These are phyloP conservation scores for Salvia hispanica DNA, from an alignment of 257 asterid species.

Conservation along the genomic window DNA sequence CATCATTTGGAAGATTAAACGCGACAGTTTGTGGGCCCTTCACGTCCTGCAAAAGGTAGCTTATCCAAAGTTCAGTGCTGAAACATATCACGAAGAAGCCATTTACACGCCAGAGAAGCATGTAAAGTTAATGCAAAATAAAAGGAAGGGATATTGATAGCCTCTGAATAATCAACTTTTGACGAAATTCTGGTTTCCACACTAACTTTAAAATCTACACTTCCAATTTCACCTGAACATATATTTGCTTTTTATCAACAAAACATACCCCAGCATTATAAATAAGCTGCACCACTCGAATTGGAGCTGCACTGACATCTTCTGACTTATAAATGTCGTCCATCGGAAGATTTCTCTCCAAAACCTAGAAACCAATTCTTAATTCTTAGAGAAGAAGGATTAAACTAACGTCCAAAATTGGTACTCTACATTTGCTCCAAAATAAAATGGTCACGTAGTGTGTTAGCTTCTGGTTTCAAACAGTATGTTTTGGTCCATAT, in stretches of 20 bases:
- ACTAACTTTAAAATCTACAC: too few species aligned
- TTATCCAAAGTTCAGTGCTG: conserved; percentile 16
- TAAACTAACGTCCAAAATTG: neutral
- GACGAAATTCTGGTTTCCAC: too few species aligned
- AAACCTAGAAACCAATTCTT: conserved; percentile 47
- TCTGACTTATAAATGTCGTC: conserved; percentile 76
- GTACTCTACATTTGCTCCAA: too few species aligned
- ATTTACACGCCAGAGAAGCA: neutral
- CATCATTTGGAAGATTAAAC: conserved; percentile 97
- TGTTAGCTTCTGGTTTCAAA: too few species aligned
- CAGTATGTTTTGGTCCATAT: too few species aligned
- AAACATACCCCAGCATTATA: conserved; percentile 86
- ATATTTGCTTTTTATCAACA: conserved; percentile 1
- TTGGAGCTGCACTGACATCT: conserved; percentile 85
- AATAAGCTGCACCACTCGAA: conserved; percentile 84
- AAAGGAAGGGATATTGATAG: neutral
- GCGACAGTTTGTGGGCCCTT: conserved; percentile 99
- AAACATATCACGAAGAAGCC: conserved; percentile 1
- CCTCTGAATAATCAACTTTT: too few species aligned
- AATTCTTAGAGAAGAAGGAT: conserved; percentile 20
- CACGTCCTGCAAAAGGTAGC: conserved; percentile 63
- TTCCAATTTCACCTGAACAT: neutral
- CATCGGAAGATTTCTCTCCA: conserved; percentile 95
- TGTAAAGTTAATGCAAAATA: neutral
- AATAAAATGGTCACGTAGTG: too few species aligned